Conservation (phyloP, 2,329 filamentous ascomycete genomes). For the Dactylellina leptospora region DNA sequence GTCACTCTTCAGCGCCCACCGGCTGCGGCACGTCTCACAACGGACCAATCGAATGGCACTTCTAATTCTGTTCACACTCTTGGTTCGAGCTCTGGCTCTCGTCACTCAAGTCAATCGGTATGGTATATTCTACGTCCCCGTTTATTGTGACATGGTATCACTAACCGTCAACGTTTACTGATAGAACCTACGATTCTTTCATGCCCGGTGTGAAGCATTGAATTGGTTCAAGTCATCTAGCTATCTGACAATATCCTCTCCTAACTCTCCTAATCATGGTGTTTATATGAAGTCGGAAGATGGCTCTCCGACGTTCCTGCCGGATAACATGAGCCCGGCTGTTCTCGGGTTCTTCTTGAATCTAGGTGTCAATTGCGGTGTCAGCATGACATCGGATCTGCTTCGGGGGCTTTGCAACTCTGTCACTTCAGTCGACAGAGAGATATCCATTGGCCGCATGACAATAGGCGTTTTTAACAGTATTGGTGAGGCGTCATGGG, state of each 20-base stretch:
- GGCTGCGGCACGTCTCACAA: neutral
- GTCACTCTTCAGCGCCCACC: slow-evolving; percentile 1
- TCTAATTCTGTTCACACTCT: neutral
- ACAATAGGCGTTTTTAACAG: slow-evolving; percentile 4
- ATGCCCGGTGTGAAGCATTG: slow-evolving; percentile 4
- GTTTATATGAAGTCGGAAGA: neutral
- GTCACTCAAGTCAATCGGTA: slow-evolving; percentile 2
- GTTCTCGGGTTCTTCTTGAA: slow-evolving; percentile 10
- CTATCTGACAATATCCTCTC: neutral
- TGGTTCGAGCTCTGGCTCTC: neutral
- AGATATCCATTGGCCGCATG: neutral
- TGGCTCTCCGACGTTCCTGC: neutral
- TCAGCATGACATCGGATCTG: slow-evolving; percentile 1
- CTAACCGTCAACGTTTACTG: neutral
- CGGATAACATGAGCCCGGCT: slow-evolving; percentile 9
- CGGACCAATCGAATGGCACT: neutral
- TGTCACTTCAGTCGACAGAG: slow-evolving; percentile 3
- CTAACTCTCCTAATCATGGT: neutral
- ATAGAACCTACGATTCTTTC: slow-evolving; percentile 6
- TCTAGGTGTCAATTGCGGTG: neutral
- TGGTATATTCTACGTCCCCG: neutral
- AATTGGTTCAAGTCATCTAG: neutral
- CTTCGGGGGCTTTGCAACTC: slow-evolving; percentile 2
- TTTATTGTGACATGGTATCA: neutral
- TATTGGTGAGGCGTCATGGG: neutral